Percentiles rank a stretch among this genome's conserved stretches.
Evolutionary conservation across 2,329 filamentous ascomycete genomes (phyloP).

Genomic region (Aspergillus pseudotamarii): DNA sequence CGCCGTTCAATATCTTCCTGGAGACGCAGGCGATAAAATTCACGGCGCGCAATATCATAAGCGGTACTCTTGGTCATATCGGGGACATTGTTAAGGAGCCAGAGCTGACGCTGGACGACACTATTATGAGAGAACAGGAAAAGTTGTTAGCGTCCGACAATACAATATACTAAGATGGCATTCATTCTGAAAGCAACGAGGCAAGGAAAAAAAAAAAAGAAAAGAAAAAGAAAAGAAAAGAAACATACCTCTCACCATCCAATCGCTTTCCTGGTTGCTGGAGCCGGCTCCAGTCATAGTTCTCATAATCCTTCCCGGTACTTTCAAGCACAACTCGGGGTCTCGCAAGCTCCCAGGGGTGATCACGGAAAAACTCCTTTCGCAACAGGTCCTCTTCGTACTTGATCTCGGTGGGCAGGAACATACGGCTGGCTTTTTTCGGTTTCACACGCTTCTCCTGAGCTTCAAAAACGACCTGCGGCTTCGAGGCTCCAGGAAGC

Average conservation of each 20-base stretch:
- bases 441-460: constrained; percentile 48
- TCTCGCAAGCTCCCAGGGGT: constrained; percentile 94
- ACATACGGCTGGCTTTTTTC: constrained; percentile 73
- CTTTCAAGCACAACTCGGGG: constrained; percentile 83
- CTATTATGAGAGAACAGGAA: constrained; percentile 51
- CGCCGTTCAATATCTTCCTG: constrained; percentile 79
- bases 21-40: constrained; percentile 86
- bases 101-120: constrained; percentile 89
- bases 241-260: constrained; percentile 77
- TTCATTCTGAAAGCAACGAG: not conserved
- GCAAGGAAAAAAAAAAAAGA: no score
- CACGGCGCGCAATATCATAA: constrained; percentile 83
- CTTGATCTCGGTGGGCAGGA: constrained; percentile 73
- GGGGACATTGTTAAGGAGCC: constrained; percentile 69
- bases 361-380: constrained; percentile 82
- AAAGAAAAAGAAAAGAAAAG: no score
- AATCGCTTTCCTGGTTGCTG: constrained; percentile 74
- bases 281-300: constrained; percentile 77
- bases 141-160: constrained; percentile 13
- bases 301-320: constrained; percentile 78
- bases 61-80: constrained; percentile 66
- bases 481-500: constrained; percentile 29
- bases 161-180: not conserved
- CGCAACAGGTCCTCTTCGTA: constrained; percentile 86
- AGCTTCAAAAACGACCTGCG: constrained; percentile 40